phyloP scores from a whole-genome alignment of 225 moss, liverwort and hornwort genomes.

The Polytrichum commune region DNA sequence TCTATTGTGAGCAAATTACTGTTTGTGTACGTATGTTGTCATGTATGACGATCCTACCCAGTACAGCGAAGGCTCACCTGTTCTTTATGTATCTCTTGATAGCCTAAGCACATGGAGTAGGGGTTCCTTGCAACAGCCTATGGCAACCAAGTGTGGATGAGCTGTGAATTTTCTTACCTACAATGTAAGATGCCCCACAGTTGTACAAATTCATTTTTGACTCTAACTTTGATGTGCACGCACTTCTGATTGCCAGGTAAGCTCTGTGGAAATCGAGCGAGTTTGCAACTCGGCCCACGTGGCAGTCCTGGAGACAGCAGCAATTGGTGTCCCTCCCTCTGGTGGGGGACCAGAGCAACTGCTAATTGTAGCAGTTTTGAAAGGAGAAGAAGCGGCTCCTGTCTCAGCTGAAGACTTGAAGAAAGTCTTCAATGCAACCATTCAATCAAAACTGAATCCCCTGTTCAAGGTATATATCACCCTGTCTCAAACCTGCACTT shows the following conservation, averaged over 20 bases:
- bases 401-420: conserved; percentile 36
- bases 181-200: too few relatives aligned
- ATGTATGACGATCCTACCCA: too few relatives aligned
- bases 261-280: conserved; percentile 71
- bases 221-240: too few relatives aligned
- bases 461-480: conserved; percentile 43
- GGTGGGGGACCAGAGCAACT: conserved; percentile 65
- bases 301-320: conserved; percentile 57
- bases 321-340: conserved; percentile 49
- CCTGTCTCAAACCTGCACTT: not conserved
- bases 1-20: too few relatives aligned
- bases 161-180: too few relatives aligned
- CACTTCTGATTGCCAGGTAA: conserved; percentile 28
- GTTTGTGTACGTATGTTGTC: too few relatives aligned
- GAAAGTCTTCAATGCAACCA: conserved; percentile 35
- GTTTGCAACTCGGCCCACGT: conserved; percentile 56
- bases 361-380: conserved; percentile 46
- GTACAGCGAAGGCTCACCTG: too few relatives aligned
- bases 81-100: too few relatives aligned
- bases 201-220: too few relatives aligned
- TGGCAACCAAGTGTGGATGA: too few relatives aligned
- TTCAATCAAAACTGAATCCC: conserved; percentile 60
- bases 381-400: conserved; percentile 12
- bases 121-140: too few relatives aligned
- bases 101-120: too few relatives aligned